Evolutionary conservation across 148 eudicot genomes (phyloP), one percentile per base, ranked within the genome.

Genomic region (Linanthus parryae): DNA sequence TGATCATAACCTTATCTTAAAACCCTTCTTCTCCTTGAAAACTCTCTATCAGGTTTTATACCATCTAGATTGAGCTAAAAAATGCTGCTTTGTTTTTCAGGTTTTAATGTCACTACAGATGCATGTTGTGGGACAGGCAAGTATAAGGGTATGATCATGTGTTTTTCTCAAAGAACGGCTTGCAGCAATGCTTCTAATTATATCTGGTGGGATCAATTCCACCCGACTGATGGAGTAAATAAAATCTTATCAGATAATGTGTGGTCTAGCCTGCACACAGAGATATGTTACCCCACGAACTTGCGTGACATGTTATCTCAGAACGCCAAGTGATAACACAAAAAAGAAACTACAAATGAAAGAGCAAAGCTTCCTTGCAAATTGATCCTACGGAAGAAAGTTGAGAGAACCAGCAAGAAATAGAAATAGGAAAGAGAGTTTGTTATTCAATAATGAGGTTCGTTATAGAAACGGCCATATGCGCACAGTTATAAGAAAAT

Each of bases 121-220:
- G 95, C 97, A 13, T 91, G 97, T 70, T 91, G 97, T 48, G 97
- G 97, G 44, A 53, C 77, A 62, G 97, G 97, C 23, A 71, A 52
- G 66, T 86, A 86, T 34, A 86, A 59, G 62, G 95, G 97, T 24
- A 69, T 79, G 82, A 73, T 91, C 11, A 66, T 71, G 66, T 91
- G 97, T 64, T 48, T 91, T 48, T 66, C 86, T 8, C 73, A 95
- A 14, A 84, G 74, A 36, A 85, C 83, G 97, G 92, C 97, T 53
- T 91, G 97, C 47, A 55, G 18, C 2, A 71, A 83, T 56, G 89
- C 97, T 35, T 76, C 95, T 14, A 74, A 67, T 23, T 87, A 91
- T 69, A 68, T 86, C 19, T 91, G 97, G 95, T 86, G 97, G 97
- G 97, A 86, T 22, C 95, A 86, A 63, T 91, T 86, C 52, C 95